These are phyloP conservation scores for Cairneyella variabilis DNA, from an alignment of 495 filamentous ascomycete species.

Conservation along the genomic window DNA sequence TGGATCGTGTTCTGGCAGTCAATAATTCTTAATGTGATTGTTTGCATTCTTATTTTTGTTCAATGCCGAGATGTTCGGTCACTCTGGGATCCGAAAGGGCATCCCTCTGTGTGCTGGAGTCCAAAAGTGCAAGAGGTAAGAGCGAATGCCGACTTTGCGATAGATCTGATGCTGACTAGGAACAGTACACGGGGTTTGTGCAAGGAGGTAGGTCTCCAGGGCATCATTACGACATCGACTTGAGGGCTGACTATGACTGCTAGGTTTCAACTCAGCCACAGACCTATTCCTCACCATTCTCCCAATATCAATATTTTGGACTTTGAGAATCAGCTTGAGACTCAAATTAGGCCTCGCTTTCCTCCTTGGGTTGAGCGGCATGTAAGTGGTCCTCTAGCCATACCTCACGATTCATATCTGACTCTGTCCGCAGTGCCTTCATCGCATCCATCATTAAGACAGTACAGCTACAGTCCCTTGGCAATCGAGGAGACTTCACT, in stretches of 20 bases:
- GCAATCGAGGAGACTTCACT: background rate
- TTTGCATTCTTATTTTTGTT: background rate
- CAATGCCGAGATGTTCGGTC: background rate
- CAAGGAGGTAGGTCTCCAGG: background rate
- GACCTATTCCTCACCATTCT: conserved; percentile 1
- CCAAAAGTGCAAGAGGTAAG: background rate
- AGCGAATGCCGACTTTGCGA: too few species aligned
- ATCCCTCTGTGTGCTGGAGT: background rate
- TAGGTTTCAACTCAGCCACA: background rate
- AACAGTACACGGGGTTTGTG: background rate
- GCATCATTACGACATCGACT: too few species aligned
- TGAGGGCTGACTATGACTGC: background rate
- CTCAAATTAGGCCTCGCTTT: conserved; percentile 2
- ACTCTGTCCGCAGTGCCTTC: background rate
- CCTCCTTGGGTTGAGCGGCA: background rate
- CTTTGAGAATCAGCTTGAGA: background rate
- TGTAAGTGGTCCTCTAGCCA: background rate
- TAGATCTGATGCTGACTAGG: too few species aligned
- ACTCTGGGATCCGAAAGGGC: background rate
- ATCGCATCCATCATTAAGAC: conserved; percentile 1
- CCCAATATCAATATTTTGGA: background rate
- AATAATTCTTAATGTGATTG: background rate
- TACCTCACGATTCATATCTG: background rate
- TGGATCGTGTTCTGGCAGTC: background rate
- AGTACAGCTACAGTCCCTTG: background rate